Evolutionary conservation across 176 grass and related monocot genomes (phyloP), one percentile per base, ranked within the genome.

Genomic region (Miscanthus lutarioriparius): DNA sequence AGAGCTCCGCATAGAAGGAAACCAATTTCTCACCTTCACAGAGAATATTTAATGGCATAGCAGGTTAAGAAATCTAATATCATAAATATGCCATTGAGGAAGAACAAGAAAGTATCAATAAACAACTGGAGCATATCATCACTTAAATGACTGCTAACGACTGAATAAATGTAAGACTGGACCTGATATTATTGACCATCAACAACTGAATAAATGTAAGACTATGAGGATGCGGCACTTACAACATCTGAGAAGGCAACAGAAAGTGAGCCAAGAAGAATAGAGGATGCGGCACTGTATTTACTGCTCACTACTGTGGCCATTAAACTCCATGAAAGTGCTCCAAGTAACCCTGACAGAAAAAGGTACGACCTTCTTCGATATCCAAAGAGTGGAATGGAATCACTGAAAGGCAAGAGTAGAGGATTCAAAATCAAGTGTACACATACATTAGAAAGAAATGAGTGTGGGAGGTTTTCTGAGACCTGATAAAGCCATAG

Each of bases 181-280:
- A 76, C 13, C 44, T 67, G 37, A 75, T 63, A 49, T 14, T 16
- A 36, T 65, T 64, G 70, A 47, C 65, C 11, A 51, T n/a, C n/a
- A n/a, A 30, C 28, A 2, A 30, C 28, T 30, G 28, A 30, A 30
- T 30, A 30, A 30, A 30, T 30, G n/a, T n/a, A n/a, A n/a, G n/a
- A n/a, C n/a, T n/a, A n/a, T n/a, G n/a, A n/a, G n/a, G n/a, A n/a
- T n/a, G n/a, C n/a, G n/a, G n/a, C 23, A 93, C 91, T 96, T 89
- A 99, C 97, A 84, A 99, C 97, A 80, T 99, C 97, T 23, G 97
- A 96, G 78, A 99, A 99, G 90, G 97, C 97, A 84, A 99, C 97
- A 84, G 97, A 96, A 85, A 99, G 90, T 80, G 93, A 99, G 77
- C 97, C 97, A 68, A 99, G 88, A 77, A 99, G 86, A 88, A 99